These are phyloP conservation scores for Diutina sp. DNA, from an alignment of 1,139 yeast genomes.

Conservation along the genomic window DNA sequence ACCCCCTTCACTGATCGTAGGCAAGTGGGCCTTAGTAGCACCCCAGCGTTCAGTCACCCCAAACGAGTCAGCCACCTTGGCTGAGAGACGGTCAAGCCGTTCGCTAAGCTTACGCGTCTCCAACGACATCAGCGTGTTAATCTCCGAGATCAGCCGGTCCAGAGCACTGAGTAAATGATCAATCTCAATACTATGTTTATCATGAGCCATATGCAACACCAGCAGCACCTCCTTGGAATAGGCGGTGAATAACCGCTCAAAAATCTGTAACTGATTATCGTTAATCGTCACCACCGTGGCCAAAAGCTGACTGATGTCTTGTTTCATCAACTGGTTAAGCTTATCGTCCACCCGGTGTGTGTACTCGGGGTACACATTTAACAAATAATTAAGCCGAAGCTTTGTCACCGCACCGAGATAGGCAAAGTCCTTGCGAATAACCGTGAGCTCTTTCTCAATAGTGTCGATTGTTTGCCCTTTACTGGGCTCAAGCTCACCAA, in stretches of 20 bases:
- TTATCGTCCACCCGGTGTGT: neutral
- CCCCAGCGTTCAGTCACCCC: neutral
- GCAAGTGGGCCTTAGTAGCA: neutral
- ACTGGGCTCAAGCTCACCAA: neutral
- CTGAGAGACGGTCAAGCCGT: constrained; percentile 44
- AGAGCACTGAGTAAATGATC: constrained; percentile 59
- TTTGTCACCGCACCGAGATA: neutral
- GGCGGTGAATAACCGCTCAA: neutral
- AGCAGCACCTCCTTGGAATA: neutral
- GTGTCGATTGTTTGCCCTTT: neutral
- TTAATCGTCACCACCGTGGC: neutral
- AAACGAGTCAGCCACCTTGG: constrained; percentile 10
- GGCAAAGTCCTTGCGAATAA: neutral
- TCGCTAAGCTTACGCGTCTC: constrained; percentile 64
- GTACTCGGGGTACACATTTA: constrained; percentile 1
- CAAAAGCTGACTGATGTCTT: neutral
- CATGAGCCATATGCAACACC: constrained; percentile 6
- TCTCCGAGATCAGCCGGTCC: constrained; percentile 71
- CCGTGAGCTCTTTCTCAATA: neutral
- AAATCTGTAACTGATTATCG: neutral
- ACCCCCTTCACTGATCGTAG: neutral
- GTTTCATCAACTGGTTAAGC: neutral
- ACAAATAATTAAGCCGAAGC: neutral
- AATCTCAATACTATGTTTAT: constrained; percentile 34
- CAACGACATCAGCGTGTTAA: constrained; percentile 66